phyloP scores from a whole-genome alignment of 371 early-diverging fungal genomes.

The Mortierella sp. region DNA sequence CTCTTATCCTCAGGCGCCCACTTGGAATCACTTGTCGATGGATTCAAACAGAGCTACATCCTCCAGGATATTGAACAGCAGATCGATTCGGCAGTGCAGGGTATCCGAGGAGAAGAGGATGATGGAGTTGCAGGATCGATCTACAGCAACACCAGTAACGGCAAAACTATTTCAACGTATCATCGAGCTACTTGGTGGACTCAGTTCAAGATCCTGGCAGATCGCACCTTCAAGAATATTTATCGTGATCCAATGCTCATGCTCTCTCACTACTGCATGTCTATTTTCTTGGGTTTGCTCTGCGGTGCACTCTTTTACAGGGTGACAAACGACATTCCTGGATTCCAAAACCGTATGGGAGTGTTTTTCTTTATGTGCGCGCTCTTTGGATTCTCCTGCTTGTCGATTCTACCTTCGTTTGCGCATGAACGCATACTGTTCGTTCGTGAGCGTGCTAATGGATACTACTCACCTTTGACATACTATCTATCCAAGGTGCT shows the following conservation, averaged over 20 bases:
- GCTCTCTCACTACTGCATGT: conserved; percentile 85
- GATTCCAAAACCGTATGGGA: conserved; percentile 92
- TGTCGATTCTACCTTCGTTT: conserved; percentile 83
- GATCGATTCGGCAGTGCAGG: conserved; percentile 60
- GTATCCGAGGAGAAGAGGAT: not conserved
- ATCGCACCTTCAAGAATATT: conserved; percentile 20
- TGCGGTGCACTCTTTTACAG: conserved; percentile 89
- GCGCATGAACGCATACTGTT: conserved; percentile 81
- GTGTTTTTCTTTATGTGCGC: conserved; percentile 88
- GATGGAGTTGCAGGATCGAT: conserved; percentile 7
- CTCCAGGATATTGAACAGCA: conserved; percentile 59
- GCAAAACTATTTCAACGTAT: conserved; percentile 56
- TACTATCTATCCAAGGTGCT: conserved; percentile 84
- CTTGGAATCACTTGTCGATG: conserved; percentile 59
- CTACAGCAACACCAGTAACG: not conserved
- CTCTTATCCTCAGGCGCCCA: conserved; percentile 55
- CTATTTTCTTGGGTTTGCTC: conserved; percentile 78
- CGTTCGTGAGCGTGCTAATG: conserved; percentile 87
- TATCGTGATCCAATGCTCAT: conserved; percentile 86
- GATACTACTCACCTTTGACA: conserved; percentile 84
- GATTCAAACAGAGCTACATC: conserved; percentile 63
- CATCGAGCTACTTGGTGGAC: conserved; percentile 74
- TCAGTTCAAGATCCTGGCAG: conserved; percentile 85
- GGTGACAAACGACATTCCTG: conserved; percentile 82
- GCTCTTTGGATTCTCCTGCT: conserved; percentile 82